These are phyloP conservation scores for Phytophthora palmivora DNA, from an alignment of 352 stramenopile species.

Conservation along the genomic window DNA sequence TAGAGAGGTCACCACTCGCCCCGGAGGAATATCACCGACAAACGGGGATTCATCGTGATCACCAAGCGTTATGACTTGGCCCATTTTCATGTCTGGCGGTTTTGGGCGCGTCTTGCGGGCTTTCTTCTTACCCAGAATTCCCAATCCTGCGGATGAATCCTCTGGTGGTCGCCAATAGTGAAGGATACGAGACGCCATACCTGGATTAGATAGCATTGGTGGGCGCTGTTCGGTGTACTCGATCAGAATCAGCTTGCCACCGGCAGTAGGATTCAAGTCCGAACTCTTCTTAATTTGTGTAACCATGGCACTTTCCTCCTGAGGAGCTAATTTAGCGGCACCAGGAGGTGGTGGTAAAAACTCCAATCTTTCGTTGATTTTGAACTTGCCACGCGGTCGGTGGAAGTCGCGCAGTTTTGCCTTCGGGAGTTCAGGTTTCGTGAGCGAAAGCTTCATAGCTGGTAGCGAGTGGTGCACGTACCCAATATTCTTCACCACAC, in stretches of 20 bases:
- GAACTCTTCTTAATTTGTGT: conserved; percentile 91
- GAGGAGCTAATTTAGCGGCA: conserved; percentile 48
- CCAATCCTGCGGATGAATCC: conserved; percentile 41
- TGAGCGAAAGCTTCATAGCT: conserved; percentile 89
- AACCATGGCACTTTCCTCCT: conserved; percentile 76
- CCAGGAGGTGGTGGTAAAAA: conserved; percentile 57
- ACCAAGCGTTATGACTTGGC: conserved; percentile 83
- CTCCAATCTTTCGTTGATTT: conserved; percentile 81
- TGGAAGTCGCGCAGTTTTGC: conserved; percentile 85
- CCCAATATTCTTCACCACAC: conserved; percentile 87
- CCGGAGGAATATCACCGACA: conserved; percentile 79
- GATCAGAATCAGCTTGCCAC: conserved; percentile 81
- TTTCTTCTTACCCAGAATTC: conserved; percentile 77
- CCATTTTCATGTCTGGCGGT: conserved; percentile 81
- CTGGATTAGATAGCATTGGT: conserved; percentile 81
- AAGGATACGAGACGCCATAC: conserved; percentile 85
- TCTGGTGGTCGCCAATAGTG: conserved; percentile 87
- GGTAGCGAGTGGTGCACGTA: conserved; percentile 86
- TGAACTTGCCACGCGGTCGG: conserved; percentile 84
- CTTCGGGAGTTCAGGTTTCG: conserved; percentile 86
- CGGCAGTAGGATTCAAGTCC: conserved; percentile 76
- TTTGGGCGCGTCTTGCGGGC: conserved; percentile 71
- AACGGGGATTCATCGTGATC: conserved; percentile 86
- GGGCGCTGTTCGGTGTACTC: conserved; percentile 88
- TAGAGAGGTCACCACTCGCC: conserved; percentile 77